Evolutionary conservation across 495 filamentous ascomycete species (phyloP).

Genomic region (Parachaetomium inaequale): DNA sequence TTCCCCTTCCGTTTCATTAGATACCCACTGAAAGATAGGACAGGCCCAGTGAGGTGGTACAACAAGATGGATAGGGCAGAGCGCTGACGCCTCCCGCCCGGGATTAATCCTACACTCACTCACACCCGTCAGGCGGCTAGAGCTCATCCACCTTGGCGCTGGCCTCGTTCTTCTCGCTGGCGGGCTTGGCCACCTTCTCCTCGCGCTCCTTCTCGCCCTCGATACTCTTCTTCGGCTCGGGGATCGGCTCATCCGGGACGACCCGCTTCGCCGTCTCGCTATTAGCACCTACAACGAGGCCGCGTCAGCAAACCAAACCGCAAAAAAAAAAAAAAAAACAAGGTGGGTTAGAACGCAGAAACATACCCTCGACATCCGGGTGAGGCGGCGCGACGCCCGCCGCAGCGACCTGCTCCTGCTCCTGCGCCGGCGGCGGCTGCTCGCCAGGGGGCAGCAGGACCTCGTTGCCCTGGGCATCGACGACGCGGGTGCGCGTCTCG

Average conservation of each 20-base stretch:
- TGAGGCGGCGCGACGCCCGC: conserved; percentile 68
- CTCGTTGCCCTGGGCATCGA: conserved; percentile 75
- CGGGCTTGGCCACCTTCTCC: conserved; percentile 62
- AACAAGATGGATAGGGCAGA: background rate
- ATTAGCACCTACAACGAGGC: conserved; percentile 23
- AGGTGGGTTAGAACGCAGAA: background rate
- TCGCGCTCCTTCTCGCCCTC: conserved; percentile 60
- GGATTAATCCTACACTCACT: background rate
- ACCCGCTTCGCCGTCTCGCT: conserved; percentile 29
- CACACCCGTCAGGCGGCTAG: background rate
- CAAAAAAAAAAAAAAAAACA: conserved; percentile 20
- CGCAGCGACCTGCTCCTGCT: conserved; percentile 7
- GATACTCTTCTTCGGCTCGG: conserved; percentile 55
- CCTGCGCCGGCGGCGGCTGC: conserved; percentile 15
- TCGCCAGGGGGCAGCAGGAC: conserved; percentile 44
- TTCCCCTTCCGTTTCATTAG: background rate
- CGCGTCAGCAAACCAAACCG: background rate
- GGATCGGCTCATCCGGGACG: conserved; percentile 41
- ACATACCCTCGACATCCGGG: conserved; percentile 68
- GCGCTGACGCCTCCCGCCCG: background rate
- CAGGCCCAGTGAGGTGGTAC: background rate
- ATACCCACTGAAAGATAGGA: background rate
- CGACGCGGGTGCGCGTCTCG: conserved; percentile 80
- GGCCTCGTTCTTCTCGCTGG: conserved; percentile 72
- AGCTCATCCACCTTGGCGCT: conserved; percentile 28